Evolutionary conservation across 805 yeast genomes (phyloP).

Genomic region (Blastobotrys mokoenaii): DNA sequence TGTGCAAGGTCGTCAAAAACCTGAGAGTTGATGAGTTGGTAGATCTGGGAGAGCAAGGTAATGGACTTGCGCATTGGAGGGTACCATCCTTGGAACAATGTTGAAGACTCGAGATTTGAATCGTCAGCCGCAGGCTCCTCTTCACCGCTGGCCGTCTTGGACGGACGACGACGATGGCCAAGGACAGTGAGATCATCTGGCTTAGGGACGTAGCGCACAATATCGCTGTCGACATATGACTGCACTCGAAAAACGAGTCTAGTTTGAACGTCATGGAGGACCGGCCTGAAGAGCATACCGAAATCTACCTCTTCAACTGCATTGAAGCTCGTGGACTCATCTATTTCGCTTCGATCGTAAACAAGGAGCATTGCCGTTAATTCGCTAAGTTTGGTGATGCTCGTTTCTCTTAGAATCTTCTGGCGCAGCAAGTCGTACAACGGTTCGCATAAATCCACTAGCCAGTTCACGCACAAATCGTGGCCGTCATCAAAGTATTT

Average conservation of each 20-base stretch:
- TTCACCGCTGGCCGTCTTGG: conserved; percentile 11
- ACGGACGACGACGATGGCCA: conserved; percentile 18
- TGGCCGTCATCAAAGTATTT: conserved; percentile 24
- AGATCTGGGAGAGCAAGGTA: conserved; percentile 63
- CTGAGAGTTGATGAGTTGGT: conserved; percentile 62
- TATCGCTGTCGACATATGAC: conserved; percentile 57
- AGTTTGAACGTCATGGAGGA: conserved; percentile 69
- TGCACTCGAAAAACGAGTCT: conserved; percentile 75
- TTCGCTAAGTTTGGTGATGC: conserved; percentile 64
- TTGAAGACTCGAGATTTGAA: conserved; percentile 13
- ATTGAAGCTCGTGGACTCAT: conserved; percentile 1
- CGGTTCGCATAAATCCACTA: conserved; percentile 63
- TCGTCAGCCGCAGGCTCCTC: conserved; percentile 4
- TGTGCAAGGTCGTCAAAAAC: conserved; percentile 89
- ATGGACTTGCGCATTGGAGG: conserved; percentile 67
- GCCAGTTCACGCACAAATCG: conserved; percentile 44
- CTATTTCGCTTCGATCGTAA: conserved; percentile 23
- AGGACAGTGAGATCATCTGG: conserved; percentile 57
- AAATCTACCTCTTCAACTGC: conserved; percentile 26
- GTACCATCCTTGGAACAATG: conserved; percentile 38
- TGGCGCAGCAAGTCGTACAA: conserved; percentile 64
- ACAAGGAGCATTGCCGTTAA: conserved; percentile 59
- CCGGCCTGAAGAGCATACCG: conserved; percentile 59
- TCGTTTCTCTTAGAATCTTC: conserved; percentile 59
- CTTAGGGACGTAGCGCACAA: conserved; percentile 57